Evolutionary conservation across 2,329 filamentous ascomycete genomes (phyloP).

Genomic region (Coniochaeta pulveracea): DNA sequence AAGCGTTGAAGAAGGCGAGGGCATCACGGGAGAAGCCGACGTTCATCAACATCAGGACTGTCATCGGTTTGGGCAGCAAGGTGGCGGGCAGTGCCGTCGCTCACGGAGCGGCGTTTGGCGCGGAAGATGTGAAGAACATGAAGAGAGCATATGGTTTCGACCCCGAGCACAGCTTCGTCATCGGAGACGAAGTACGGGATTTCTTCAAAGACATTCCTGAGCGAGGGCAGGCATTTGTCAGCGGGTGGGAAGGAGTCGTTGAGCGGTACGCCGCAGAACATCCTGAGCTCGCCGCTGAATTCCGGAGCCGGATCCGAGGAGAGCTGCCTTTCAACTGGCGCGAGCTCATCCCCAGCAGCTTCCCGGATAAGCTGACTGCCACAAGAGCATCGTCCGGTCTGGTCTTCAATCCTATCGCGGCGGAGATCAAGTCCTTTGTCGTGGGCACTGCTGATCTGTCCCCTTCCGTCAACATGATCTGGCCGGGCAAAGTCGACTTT

Average conservation of each 20-base stretch:
- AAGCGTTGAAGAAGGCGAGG: conserved; percentile 26
- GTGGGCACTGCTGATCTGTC: conserved; percentile 35
- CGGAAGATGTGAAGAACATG: conserved; percentile 38
- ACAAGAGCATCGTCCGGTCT: conserved; percentile 34
- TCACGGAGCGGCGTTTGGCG: conserved; percentile 46
- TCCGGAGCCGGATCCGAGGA: conserved; percentile 33
- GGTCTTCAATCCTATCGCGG: conserved; percentile 34
- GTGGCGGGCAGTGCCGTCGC: conserved; percentile 36
- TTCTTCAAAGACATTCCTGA: conserved; percentile 39
- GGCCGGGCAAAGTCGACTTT: conserved; percentile 37
- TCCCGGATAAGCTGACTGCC: conserved; percentile 34
- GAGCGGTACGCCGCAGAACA: conserved; percentile 9
- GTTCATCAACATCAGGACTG: conserved; percentile 45
- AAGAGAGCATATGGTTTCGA: conserved; percentile 39
- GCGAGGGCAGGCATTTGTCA: conserved; percentile 32
- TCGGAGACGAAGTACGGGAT: conserved; percentile 30
- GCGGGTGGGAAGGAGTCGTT: conserved; percentile 32
- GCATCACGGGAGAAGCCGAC: conserved; percentile 42
- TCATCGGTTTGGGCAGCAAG: conserved; percentile 40
- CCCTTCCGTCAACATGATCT: conserved; percentile 37
- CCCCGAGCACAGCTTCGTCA: conserved; percentile 31
- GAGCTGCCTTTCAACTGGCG: conserved; percentile 36
- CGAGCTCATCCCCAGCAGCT: conserved; percentile 31
- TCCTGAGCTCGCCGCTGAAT: conserved; percentile 23
- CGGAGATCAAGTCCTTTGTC: conserved; percentile 26